Base-by-base conservation (phyloP, 768 basidiomycete species). In the Boletellus emodensis region DNA sequence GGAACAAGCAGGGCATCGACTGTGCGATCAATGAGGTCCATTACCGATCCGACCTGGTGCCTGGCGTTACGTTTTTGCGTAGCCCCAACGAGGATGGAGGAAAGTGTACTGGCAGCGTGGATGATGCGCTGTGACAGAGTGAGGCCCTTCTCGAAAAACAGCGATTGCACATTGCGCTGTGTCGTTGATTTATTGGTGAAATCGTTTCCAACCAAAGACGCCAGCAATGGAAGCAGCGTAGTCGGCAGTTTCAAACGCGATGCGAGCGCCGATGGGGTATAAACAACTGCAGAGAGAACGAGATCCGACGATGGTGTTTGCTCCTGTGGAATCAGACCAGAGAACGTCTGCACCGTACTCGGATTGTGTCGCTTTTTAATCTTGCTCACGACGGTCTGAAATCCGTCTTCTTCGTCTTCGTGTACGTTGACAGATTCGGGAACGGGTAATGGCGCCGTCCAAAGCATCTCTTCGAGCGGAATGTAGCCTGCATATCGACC, bases 181-280 rank as follows among this genome's bases (percentile, higher is more conserved):
- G 72, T 71, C 7, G 76, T 70, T 40, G 79, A 75, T 10, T 61
- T 75, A 43, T 75, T 77, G 0, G 87, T 79, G 61, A 81, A 92
- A 64, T 92, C 90, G 59, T 91, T 91, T 43, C 90, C 90, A 4
- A 90, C 79, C 15, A 92, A 70, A 10, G 90, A 85, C 17, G 83
- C 87, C 3, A 92, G 71, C 6, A 93, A 75, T 1, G 90, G 90
- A 28, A 93, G 79, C 35, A 92, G 75, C 0, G 84, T 78, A 7
- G 79, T 71, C 1, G 90, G 85, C 12, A 92, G 70, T 41, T 81
- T 76, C 3, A 93, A 67, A 59, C 86, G 83, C 0, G 73, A 62
- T 9, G 90, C 86, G 32, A 92, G 75, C 1, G 65, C 58, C 3
- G 74, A 62, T 0, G 90, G 89, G 34, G 73, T 78, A 61, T 87